These are phyloP conservation scores for Durusdinium trenchii DNA, from an alignment of 73 alveolate species.

Conservation along the genomic window DNA sequence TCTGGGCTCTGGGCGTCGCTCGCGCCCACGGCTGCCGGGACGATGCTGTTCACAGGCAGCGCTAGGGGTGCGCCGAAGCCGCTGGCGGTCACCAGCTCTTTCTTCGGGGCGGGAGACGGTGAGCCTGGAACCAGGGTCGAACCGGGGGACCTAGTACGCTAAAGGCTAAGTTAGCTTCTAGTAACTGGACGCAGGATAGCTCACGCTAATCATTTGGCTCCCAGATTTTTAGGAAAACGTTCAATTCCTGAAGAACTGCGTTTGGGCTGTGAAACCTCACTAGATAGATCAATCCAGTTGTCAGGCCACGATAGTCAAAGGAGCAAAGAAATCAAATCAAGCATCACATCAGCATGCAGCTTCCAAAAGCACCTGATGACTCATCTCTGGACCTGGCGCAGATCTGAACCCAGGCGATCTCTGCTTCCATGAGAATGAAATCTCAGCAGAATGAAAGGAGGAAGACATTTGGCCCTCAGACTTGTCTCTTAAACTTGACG, in stretches of 20 bases:
- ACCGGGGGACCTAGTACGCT: not conserved
- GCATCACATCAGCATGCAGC: not conserved
- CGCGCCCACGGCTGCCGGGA: constrained; percentile 92
- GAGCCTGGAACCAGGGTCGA: not conserved
- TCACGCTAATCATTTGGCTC: no score
- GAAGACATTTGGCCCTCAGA: not conserved
- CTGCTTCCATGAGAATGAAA: not conserved
- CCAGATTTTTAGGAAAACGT: no score
- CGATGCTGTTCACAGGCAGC: constrained; percentile 71
- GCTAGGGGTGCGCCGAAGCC: constrained; percentile 92
- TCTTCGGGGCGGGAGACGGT: constrained; percentile 25
- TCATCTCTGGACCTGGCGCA: constrained; percentile 42
- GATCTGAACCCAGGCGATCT: not conserved
- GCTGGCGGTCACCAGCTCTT: constrained; percentile 54
- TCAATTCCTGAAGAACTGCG: not conserved
- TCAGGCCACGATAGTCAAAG: not conserved
- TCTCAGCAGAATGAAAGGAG: not conserved
- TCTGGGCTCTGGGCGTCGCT: constrained; percentile 26
- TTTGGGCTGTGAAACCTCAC: not conserved
- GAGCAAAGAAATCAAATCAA: not conserved
- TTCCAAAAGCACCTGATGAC: not conserved
- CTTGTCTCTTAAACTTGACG: not conserved
- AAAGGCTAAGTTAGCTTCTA: not conserved
- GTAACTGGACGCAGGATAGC: no score
- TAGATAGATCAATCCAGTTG: not conserved